A percentile compares a stretch with the other conserved stretches of the same genome.
These are phyloP conservation scores for Saccharomycopsis selenospora DNA, from an alignment of 805 yeast species.

Conservation along the genomic window DNA sequence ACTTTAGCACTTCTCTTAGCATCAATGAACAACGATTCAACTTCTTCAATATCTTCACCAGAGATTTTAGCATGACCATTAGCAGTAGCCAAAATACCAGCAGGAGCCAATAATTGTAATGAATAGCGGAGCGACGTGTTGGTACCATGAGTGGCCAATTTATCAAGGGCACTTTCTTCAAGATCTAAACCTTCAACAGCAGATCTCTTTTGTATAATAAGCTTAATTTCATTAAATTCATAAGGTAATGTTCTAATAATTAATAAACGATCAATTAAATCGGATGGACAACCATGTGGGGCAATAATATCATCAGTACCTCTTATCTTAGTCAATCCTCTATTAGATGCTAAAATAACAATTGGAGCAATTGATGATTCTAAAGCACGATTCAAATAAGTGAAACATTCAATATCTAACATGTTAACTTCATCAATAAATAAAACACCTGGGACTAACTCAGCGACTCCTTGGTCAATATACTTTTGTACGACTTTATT, in stretches of 20 bases:
- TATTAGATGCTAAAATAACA: constrained; percentile 91
- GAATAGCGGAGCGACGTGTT: constrained; percentile 85
- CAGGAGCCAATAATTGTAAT: constrained; percentile 83
- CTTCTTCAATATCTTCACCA: constrained; percentile 73
- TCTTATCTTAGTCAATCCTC: constrained; percentile 86
- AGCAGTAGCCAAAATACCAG: constrained; percentile 73
- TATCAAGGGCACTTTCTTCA: constrained; percentile 60
- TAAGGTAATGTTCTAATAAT: constrained; percentile 93
- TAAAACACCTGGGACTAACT: constrained; percentile 93
- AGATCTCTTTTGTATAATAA: constrained; percentile 78
- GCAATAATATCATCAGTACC: constrained; percentile 71
- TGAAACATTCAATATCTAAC: constrained; percentile 95
- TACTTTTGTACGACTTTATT: constrained; percentile 93
- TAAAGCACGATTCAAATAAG: constrained; percentile 87
- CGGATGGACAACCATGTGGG: constrained; percentile 97
- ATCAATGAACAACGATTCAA: constrained; percentile 76
- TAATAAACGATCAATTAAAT: constrained; percentile 81
- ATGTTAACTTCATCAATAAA: constrained; percentile 98
- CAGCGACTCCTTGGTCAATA: constrained; percentile 97
- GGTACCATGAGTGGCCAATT: constrained; percentile 66
- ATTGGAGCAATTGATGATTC: constrained; percentile 91
- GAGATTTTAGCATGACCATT: constrained; percentile 63
- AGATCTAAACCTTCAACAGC: constrained; percentile 66
- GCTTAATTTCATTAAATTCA: constrained; percentile 68
- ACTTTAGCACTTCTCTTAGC: constrained; percentile 73